Evolutionary conservation across 208 protist species (phyloP), one percentile per base, ranked within the genome.

Genomic region (Crithidia thermophila): DNA sequence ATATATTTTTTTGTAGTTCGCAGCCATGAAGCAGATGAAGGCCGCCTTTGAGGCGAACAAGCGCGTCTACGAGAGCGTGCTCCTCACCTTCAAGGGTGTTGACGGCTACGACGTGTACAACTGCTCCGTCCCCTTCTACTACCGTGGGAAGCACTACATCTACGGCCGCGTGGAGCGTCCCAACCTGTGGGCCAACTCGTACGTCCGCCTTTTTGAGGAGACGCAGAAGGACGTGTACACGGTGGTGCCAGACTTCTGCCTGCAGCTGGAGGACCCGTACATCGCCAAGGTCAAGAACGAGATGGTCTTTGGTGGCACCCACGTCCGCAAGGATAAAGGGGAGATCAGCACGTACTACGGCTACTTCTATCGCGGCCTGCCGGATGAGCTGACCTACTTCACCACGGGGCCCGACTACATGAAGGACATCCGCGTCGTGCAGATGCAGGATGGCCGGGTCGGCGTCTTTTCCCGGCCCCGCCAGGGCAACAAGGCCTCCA

Each of bases 351-450:
- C 53, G 39, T 84, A 84, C 62, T 67, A 61, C 65, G 68, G 73
- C 37, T 63, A 84, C 49, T 84, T 84, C 57, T 84, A 76, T 40
- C 67, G 72, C 31, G 78, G 78, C 13, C 30, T 51, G 0, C 67
- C 55, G 2, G 47, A 42, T 6, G 51, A 70, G 11, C 52, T 72
- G n/a, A 51, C 34, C 7, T 84, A 84, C 69, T 80, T 79, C 49
- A 80, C 73, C 0, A 67, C 78, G 43, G 78, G 78, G 3, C 78
- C 78, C 14, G 34, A 77, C 21, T 55, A 67, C 39, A 84, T 84
- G 78, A 84, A 84, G 60, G 78, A 84, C 37, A 79, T 84, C 13
- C 78, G 78, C 43, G 63, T 84, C 10, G 72, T 79, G 23, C 49
- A 57, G 34, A 47, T 84, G 13, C 58, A 58, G 2, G 64, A 75